Evolutionary conservation across 75 land plant genomes (phyloP).

Genomic region (Cunninghamia lanceolata): DNA sequence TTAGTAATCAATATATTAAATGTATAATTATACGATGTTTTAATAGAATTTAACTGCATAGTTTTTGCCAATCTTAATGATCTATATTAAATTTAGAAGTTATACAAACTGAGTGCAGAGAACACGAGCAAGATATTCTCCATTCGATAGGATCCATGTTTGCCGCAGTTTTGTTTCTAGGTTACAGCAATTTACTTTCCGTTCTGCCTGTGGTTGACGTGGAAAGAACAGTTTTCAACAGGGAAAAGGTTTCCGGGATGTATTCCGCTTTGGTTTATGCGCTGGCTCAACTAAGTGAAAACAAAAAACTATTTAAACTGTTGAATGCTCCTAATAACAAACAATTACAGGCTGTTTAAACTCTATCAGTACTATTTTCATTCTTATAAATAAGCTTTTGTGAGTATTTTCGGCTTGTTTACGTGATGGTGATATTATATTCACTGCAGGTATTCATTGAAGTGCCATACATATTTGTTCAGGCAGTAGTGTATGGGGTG

Average conservation of each 20-base stretch:
- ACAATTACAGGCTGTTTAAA: not conserved
- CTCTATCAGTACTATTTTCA: too few species aligned
- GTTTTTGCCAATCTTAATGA: too few species aligned
- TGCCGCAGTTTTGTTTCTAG: slow-evolving; percentile 22
- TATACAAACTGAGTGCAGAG: not conserved
- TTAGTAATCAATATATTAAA: too few species aligned
- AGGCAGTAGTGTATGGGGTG: slow-evolving; percentile 53
- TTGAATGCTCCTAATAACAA: not conserved
- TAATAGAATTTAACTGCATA: too few species aligned
- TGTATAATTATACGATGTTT: too few species aligned
- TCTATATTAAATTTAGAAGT: too few species aligned
- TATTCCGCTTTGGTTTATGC: slow-evolving; percentile 67
- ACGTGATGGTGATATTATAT: not conserved
- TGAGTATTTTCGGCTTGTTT: not conserved
- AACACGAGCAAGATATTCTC: slow-evolving; percentile 22
- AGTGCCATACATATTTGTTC: slow-evolving; percentile 63
- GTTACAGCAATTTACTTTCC: not conserved
- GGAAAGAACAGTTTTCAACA: slow-evolving; percentile 68
- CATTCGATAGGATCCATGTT: slow-evolving; percentile 57
- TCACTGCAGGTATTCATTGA: slow-evolving; percentile 56
- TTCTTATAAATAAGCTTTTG: too few species aligned
- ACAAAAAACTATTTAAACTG: not conserved
- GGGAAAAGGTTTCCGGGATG: slow-evolving; percentile 74
- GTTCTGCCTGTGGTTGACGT: slow-evolving; percentile 64
- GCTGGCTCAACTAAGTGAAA: slow-evolving; percentile 40